phyloP scores from a whole-genome alignment of 108 stramenopile species.

The Skeletonema grethae region DNA sequence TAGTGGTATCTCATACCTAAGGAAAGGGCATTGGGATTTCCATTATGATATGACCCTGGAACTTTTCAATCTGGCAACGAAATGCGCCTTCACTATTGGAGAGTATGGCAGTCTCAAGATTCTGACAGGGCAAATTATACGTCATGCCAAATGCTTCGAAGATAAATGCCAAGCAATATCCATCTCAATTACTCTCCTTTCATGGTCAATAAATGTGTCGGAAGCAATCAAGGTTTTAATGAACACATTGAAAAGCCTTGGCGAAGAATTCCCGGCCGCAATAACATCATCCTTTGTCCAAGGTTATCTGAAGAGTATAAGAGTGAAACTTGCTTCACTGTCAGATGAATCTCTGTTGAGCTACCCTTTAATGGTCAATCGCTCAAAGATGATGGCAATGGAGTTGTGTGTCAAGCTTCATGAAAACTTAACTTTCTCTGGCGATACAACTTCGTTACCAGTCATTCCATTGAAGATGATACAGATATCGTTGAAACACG shows the following conservation, averaged over 20 bases:
- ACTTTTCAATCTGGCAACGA: slow-evolving; percentile 19
- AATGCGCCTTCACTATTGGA: slow-evolving; percentile 11
- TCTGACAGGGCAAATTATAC: slow-evolving; percentile 11
- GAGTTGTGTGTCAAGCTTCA: slow-evolving; percentile 13
- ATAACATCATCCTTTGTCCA: neutral
- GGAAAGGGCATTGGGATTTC: slow-evolving; percentile 27
- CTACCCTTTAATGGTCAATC: neutral
- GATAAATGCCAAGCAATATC: slow-evolving; percentile 13
- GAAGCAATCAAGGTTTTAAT: slow-evolving; percentile 18
- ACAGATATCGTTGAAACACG: slow-evolving; percentile 19
- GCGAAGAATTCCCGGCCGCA: slow-evolving; percentile 5
- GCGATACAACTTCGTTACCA: slow-evolving; percentile 7
- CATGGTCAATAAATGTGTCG: neutral
- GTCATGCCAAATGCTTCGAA: slow-evolving; percentile 19
- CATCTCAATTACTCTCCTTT: slow-evolving; percentile 6
- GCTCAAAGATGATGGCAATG: slow-evolving; percentile 13
- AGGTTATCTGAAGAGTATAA: slow-evolving; percentile 6
- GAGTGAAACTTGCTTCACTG: slow-evolving; percentile 4
- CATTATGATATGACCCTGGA: slow-evolving; percentile 35
- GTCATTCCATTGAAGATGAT: slow-evolving; percentile 21
- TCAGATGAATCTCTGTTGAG: slow-evolving; percentile 4
- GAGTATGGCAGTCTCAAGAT: slow-evolving; percentile 1
- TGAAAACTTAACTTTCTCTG: neutral
- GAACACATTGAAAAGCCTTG: slow-evolving; percentile 9
- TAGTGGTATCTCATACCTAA: slow-evolving; percentile 14